Percentiles rank a stretch among this genome's conserved stretches.
Evolutionary conservation across 768 basidiomycete genomes (phyloP).

Genomic region (Goffeauzyma gilvescens): DNA sequence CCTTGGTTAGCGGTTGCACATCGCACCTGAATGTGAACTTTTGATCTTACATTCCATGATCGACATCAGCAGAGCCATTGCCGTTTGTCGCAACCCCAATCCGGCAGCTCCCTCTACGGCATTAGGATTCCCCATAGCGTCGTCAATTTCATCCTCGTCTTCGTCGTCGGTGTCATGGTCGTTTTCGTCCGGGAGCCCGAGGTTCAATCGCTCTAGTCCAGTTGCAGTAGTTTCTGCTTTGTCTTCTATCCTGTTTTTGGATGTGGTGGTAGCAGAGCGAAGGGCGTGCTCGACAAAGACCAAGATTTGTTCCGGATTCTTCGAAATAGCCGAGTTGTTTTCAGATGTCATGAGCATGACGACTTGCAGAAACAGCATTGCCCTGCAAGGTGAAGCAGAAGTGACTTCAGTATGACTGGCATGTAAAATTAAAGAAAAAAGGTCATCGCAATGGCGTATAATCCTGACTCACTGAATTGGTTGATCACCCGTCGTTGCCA

Average conservation of each 20-base stretch:
- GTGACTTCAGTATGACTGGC: too few relatives aligned
- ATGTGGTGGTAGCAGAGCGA: constrained; percentile 32
- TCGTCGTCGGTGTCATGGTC: constrained; percentile 30
- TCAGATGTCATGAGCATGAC: constrained; percentile 66
- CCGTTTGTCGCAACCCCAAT: constrained; percentile 54
- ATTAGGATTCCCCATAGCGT: constrained; percentile 29
- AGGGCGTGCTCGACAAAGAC: constrained; percentile 65
- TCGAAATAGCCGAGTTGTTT: constrained; percentile 40
- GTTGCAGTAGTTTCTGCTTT: constrained; percentile 26
- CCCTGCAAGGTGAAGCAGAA: constrained; percentile 4
- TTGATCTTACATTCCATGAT: constrained; percentile 55
- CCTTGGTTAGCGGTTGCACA: too few relatives aligned
- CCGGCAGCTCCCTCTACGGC: constrained; percentile 36
- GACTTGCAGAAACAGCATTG: constrained; percentile 58
- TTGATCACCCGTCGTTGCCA: constrained; percentile 21
- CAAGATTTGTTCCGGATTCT: constrained; percentile 54
- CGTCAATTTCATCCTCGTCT: constrained; percentile 37
- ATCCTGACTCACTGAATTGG: constrained; percentile 33
- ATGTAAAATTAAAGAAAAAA: background rate
- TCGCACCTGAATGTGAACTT: background rate
- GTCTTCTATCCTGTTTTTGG: constrained; percentile 9
- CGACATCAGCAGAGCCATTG: constrained; percentile 61
- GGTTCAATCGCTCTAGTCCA: constrained; percentile 13
- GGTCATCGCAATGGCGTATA: constrained; percentile 38
- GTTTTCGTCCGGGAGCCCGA: constrained; percentile 34